These are phyloP conservation scores for Citrus maxima DNA, from an alignment of 345 rosid genomes.

Conservation along the genomic window DNA sequence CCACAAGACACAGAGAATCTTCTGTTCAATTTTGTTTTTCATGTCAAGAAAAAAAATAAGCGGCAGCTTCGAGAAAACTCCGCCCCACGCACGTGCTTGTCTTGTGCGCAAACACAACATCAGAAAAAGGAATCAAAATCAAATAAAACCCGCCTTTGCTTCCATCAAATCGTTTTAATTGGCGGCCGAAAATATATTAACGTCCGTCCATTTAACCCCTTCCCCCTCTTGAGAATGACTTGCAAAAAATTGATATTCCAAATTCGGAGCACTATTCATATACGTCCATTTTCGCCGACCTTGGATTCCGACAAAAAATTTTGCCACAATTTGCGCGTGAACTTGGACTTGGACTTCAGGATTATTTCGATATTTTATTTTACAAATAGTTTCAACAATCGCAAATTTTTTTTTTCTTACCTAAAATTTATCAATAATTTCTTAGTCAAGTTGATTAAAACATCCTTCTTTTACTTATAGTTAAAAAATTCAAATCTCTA, in stretches of 20 bases:
- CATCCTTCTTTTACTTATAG: too few species aligned
- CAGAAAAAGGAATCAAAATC: too few species aligned
- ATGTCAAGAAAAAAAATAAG: too few species aligned
- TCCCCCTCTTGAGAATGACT: background rate
- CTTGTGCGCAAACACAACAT: background rate
- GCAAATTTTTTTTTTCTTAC: too few species aligned
- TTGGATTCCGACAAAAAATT: background rate
- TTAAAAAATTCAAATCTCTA: too few species aligned
- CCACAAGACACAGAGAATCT: too few species aligned
- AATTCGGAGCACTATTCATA: background rate
- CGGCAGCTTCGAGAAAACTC: background rate
- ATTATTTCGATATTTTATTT: background rate
- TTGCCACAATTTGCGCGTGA: background rate
- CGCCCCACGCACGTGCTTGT: background rate
- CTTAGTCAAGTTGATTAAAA: too few species aligned
- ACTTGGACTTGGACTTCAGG: background rate
- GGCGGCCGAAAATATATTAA: background rate
- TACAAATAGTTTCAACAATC: too few species aligned
- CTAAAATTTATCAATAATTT: too few species aligned
- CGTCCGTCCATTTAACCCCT: background rate
- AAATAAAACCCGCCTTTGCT: too few species aligned
- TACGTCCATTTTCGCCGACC: background rate
- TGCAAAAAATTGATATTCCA: background rate
- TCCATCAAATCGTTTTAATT: background rate
- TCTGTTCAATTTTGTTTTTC: too few species aligned